phyloP scores from a whole-genome alignment of 306 rosid genomes.

The Coriaria nepalensis region DNA sequence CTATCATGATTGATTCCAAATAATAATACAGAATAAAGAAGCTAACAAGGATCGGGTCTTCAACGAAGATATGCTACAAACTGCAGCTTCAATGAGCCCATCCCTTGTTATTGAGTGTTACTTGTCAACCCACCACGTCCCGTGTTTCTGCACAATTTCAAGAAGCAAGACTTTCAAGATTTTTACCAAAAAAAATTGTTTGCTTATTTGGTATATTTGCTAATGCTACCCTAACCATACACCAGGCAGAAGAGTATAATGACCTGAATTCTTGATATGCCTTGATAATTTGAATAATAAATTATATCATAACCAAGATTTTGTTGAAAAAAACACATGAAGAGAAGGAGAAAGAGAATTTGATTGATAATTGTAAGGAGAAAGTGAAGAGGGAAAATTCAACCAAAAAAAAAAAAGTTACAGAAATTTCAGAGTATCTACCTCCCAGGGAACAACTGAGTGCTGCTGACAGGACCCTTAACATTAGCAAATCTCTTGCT shows the following conservation, averaged over 20 bases:
- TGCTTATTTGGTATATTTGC: not conserved
- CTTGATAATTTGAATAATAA: too few relatives aligned
- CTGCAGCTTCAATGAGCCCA: constrained; percentile 19
- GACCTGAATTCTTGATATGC: too few relatives aligned
- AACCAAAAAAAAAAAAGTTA: not conserved
- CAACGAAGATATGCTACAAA: constrained; percentile 17
- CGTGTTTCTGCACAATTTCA: constrained; percentile 42
- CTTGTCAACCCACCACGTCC: constrained; percentile 89
- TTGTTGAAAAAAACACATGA: too few relatives aligned
- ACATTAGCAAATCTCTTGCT: constrained; percentile 63
- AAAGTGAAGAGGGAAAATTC: not conserved
- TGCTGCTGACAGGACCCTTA: constrained; percentile 60
- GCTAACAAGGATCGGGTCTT: constrained; percentile 28
- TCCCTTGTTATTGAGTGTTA: constrained; percentile 71
- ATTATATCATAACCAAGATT: too few relatives aligned
- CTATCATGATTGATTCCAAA: constrained; percentile 41
- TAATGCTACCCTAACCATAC: not conserved
- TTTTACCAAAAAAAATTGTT: not conserved
- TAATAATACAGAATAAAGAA: constrained; percentile 11
- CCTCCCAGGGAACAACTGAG: constrained; percentile 91
- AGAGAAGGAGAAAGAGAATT: not conserved
- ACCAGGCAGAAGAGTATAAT: too few relatives aligned
- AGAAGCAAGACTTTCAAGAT: constrained; percentile 14
- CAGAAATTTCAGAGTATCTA: constrained; percentile 13
- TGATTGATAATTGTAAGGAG: not conserved